phyloP scores from a whole-genome alignment of 2,329 filamentous ascomycete species.

The Stagonosporopsis vannaccii region DNA sequence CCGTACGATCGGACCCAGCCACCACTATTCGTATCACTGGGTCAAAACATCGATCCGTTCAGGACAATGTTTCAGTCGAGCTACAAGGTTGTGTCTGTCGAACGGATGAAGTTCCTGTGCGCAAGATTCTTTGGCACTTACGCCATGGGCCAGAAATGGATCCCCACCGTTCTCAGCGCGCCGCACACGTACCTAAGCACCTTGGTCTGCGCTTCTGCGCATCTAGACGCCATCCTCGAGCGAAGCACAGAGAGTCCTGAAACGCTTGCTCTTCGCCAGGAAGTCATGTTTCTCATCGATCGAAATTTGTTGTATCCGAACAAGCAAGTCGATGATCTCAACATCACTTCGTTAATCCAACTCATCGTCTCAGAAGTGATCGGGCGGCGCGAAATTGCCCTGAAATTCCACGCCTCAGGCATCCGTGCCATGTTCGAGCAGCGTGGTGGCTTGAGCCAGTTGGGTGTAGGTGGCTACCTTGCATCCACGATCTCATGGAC shows the following conservation, averaged over 20 bases:
- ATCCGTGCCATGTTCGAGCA: conserved; percentile 42
- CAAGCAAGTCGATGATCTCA: conserved; percentile 39
- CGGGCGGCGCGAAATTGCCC: conserved; percentile 27
- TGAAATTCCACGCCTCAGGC: conserved; percentile 39
- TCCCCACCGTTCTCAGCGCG: conserved; percentile 42
- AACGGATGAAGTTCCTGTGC: conserved; percentile 47
- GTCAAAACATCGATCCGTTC: conserved; percentile 46
- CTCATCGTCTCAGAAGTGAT: conserved; percentile 47
- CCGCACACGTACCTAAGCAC: conserved; percentile 49
- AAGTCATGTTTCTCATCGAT: conserved; percentile 45
- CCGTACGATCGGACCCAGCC: conserved; percentile 28
- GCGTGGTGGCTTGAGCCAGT: conserved; percentile 43
- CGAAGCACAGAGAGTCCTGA: conserved; percentile 36
- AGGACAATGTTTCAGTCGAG: conserved; percentile 43
- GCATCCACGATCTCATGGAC: conserved; percentile 45
- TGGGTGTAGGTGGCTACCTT: conserved; percentile 42
- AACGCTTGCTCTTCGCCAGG: conserved; percentile 41
- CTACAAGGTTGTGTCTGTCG: conserved; percentile 40
- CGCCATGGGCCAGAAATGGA: conserved; percentile 45
- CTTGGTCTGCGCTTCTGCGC: conserved; percentile 44
- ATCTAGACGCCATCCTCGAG: conserved; percentile 41
- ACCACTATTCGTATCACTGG: conserved; percentile 37
- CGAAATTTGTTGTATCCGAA: conserved; percentile 34
- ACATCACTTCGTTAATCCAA: conserved; percentile 47
- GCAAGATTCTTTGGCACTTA: conserved; percentile 43